Percentiles rank a stretch among this genome's conserved stretches.
Evolutionary conservation across 345 rosid genomes (phyloP).

Genomic region (Physaria fendleri): DNA sequence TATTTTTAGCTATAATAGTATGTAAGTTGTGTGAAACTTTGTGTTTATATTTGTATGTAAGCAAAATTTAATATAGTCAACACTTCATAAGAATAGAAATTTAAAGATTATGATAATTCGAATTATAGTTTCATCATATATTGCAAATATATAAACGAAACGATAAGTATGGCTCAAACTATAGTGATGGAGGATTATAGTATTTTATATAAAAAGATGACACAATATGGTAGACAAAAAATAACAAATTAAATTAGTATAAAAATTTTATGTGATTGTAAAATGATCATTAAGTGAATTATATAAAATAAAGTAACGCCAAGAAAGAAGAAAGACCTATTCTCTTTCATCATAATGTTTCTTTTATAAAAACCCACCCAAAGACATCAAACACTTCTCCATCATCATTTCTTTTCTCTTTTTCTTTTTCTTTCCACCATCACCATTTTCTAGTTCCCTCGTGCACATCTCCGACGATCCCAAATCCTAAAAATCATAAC

Average conservation of each 20-base stretch:
- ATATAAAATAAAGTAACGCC: slow-evolving; percentile 18
- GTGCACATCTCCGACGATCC: slow-evolving; percentile 30
- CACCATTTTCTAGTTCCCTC: slow-evolving; percentile 38
- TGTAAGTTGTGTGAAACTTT: background rate
- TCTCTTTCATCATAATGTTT: slow-evolving; percentile 29
- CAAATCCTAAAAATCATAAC: slow-evolving; percentile 11
- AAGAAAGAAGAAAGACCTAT: background rate
- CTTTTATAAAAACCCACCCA: slow-evolving; percentile 38
- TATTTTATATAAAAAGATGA: slow-evolving; percentile 18
- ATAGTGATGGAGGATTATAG: slow-evolving; percentile 8
- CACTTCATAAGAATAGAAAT: background rate
- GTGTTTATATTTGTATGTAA: too few species aligned
- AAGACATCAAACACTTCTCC: slow-evolving; percentile 26
- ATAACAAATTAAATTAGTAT: background rate
- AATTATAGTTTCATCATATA: background rate
- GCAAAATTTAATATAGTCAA: background rate
- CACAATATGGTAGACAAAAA: slow-evolving; percentile 27
- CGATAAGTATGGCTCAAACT: slow-evolving; percentile 20
- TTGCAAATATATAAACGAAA: background rate
- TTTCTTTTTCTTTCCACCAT: slow-evolving; percentile 19
- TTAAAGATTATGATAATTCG: background rate
- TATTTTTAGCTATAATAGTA: too few species aligned
- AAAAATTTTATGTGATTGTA: background rate
- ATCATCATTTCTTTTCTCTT: slow-evolving; percentile 24
- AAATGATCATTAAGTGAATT: slow-evolving; percentile 15